Evolutionary conservation across 257 asterid genomes (phyloP), one percentile per base, ranked within the genome.

Genomic region (Fraxinus excelsior): DNA sequence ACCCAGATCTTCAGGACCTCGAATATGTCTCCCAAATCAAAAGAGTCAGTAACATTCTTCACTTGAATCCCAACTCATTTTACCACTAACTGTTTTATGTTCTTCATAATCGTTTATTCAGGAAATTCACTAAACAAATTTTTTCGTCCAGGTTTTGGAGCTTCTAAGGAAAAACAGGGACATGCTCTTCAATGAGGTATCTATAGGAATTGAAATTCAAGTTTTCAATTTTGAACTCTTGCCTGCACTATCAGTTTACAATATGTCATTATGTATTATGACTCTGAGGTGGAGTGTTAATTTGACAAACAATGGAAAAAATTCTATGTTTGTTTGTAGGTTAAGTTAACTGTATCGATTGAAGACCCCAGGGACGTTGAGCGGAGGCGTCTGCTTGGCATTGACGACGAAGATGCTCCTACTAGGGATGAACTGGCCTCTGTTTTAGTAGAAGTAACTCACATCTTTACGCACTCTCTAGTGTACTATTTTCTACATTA

Each of bases 351-450:
- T 1, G 62, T 93, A 79, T 84, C 87, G 94, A 95, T 95, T 65
- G 99, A 95, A 87, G 98, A 95, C 67, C 99, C 98, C 21, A 89
- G 99, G 85, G 98, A 95, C 46, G 94, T 93, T 26, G 98, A 95
- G 86, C 85, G 98, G 79, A 87, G 82, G 89, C 91, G 98, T 86
- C 86, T 95, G 78, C 97, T 95, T 64, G 99, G 99, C 74, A 93
- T 95, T 65, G 97, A 93, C 64, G 97, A 93, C 73, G 97, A 92
- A 79, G 87, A 82, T 84, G 97, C 99, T 58, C 99, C 98, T 40
- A 91, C 97, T 3, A 88, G 99, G 99, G 99, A 95, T 21, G 99
- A 93, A 79, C 86, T 95, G 37, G 99, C 94, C 3, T 88, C 83
- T 74, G 91, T 82, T 78, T 82, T 95, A 79, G 99, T 91, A 40